Base-by-base conservation (phyloP, 2,329 filamentous ascomycete species). In the Calonectria hongkongensis region DNA sequence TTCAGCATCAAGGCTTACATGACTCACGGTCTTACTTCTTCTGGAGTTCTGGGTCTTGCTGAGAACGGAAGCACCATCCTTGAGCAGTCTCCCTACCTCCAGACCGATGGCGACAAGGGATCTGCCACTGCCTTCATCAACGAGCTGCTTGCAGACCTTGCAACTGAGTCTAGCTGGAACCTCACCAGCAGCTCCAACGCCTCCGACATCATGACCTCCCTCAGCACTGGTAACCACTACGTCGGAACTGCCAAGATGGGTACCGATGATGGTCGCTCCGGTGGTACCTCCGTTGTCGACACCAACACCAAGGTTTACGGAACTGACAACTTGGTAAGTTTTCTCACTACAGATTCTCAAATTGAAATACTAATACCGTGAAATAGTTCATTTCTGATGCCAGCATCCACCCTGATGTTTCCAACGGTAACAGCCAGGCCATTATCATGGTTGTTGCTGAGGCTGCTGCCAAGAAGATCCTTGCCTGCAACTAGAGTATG, bases 81-180 rank as follows among this genome's bases (percentile, higher is more conserved):
- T 16, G 89, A 89, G 18, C 87, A 87, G 21, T 82, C 88, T 1
- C 92, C 92, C 0, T 93, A 92, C 82, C 86, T 93, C 2, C 86
- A 86, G n/a, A 86, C 91, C 71, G 81, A 87, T 21, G 87, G 87
- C 68, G 92, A 94, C 81, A 87, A 89, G 27, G 87, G 88, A 60
- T 90, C 91, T n/a, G 90, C 93, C n/a, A 89, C 92, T 64, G 85
- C 87, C 60, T 90, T 91, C 30, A 89, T 94, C 79, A 88, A 93
- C 82, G 90, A 90, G 73, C 82, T 94, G 70, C 85, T 89, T 63
- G 82, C 85, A 2, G 87, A 90, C 3, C 85, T 94, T 21, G 84
- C 85, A 45, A 86, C 50, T 3, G 39, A 75, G 2, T 73, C 60
- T 0, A 73, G 72, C 6, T 77, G 77, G 25, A 39, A 66, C 21